Percentiles rank a stretch among this genome's conserved stretches.
Evolutionary conservation across 2,329 filamentous ascomycete genomes (phyloP).

Genomic region (Fusarium sp.): DNA sequence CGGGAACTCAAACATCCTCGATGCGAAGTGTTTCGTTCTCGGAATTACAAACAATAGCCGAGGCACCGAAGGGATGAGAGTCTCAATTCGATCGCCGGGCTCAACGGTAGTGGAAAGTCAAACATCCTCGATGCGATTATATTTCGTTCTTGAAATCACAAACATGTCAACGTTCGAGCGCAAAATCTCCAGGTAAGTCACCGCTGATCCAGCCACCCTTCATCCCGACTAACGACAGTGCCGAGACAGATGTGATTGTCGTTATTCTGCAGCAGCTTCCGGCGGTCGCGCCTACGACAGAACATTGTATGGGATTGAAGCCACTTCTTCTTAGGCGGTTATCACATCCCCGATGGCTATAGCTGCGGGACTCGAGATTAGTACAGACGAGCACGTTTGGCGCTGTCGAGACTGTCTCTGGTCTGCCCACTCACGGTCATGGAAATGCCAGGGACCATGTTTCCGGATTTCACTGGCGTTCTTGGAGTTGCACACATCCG

Average conservation of each 20-base stretch:
- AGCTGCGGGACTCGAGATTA: rapidly evolving
- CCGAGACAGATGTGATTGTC: rapidly evolving
- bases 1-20: conserved; percentile 97
- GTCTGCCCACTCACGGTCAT: not conserved
- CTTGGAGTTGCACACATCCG: rapidly evolving
- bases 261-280: not conserved
- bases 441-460: not conserved
- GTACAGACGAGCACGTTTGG: not conserved
- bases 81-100: conserved; percentile 98
- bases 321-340: not conserved
- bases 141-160: conserved; percentile 96
- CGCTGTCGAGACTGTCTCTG: rapidly evolving
- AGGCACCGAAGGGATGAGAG: conserved; percentile 80
- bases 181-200: conserved; percentile 82
- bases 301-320: not conserved
- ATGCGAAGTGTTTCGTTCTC: conserved; percentile 96
- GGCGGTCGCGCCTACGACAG: not conserved
- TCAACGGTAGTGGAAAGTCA: conserved; percentile 97
- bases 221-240: not conserved
- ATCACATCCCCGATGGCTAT: rapidly evolving
- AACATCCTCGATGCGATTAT: conserved; percentile 98
- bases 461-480: rapidly evolving
- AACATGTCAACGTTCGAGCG: conserved; percentile 96
- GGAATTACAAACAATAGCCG: no score
- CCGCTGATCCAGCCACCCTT: conserved; percentile 2